A percentile compares a stretch with the other conserved stretches of the same genome.
phyloP scores from a whole-genome alignment of 768 basidiomycete species.

The Rhizopogon vulgaris region DNA sequence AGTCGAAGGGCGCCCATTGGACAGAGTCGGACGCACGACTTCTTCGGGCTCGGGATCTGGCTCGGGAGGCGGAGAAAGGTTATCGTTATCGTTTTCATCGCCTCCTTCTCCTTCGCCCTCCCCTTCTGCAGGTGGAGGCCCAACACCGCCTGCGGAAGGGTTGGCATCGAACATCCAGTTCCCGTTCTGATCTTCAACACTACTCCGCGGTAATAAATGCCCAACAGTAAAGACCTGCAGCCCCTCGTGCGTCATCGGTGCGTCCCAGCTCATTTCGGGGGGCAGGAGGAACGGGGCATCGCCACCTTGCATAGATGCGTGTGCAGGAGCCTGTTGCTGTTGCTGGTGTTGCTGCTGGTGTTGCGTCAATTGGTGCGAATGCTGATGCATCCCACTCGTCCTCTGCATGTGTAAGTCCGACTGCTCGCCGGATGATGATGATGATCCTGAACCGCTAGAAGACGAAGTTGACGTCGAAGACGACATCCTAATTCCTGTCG shows the following conservation, averaged over 20 bases:
- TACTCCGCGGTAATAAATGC: slow-evolving; percentile 59
- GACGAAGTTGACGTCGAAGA: slow-evolving; percentile 7
- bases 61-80: slow-evolving; percentile 5
- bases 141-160: slow-evolving; percentile 3
- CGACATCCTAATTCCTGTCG: slow-evolving; percentile 26
- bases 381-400: slow-evolving; percentile 11
- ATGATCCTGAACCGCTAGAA: slow-evolving; percentile 36
- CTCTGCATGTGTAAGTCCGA: slow-evolving; percentile 43
- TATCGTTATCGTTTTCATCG: slow-evolving; percentile 15
- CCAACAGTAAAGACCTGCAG: slow-evolving; percentile 79
- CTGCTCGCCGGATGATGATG: slow-evolving; percentile 28
- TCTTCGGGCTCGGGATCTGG: slow-evolving; percentile 29
- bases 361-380: slow-evolving; percentile 12
- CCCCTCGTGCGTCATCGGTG: slow-evolving; percentile 46
- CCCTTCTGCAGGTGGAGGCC: slow-evolving; percentile 12
- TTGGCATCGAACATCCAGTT: slow-evolving; percentile 54
- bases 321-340: slow-evolving; percentile 8
- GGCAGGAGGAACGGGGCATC: slow-evolving; percentile 24
- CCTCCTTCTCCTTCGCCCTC: slow-evolving; percentile 15
- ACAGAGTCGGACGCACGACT: slow-evolving; percentile 34
- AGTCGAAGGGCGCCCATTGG: slow-evolving; percentile 15
- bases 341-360: slow-evolving; percentile 2
- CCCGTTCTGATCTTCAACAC: slow-evolving; percentile 44
- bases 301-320: slow-evolving; percentile 17
- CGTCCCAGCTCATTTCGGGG: slow-evolving; percentile 18